These are phyloP conservation scores for Setaria viridis DNA, from an alignment of 202 grass and related monocot genomes.

Conservation along the genomic window DNA sequence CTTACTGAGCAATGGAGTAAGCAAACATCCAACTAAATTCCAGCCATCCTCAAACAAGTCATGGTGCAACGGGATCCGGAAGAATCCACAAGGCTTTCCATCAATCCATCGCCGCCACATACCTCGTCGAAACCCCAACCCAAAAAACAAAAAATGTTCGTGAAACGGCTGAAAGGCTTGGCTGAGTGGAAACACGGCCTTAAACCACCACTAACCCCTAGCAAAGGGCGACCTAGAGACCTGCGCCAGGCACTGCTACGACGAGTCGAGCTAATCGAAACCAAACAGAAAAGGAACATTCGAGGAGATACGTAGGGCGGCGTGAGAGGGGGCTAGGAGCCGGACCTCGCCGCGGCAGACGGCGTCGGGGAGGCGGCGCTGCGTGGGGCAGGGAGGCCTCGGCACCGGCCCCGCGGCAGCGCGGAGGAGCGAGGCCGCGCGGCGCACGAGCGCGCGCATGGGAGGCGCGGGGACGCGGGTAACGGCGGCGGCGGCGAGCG, in stretches of 20 bases:
- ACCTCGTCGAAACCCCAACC: neutral
- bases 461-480: neutral
- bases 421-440: neutral
- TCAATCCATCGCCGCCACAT: neutral
- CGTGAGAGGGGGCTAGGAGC: neutral
- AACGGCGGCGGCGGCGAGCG: neutral
- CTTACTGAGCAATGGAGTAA: neutral
- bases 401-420: neutral
- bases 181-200: neutral
- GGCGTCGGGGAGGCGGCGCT: neutral
- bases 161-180: neutral
- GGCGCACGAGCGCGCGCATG: slow-evolving; percentile 5
- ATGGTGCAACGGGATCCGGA: too few relatives aligned
- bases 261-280: neutral
- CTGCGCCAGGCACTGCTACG: neutral
- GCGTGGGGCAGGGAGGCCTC: neutral
- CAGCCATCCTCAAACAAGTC: neutral
- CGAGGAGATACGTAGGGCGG: neutral
- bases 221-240: neutral
- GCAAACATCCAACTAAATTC: neutral
- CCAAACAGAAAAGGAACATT: neutral
- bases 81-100: neutral
- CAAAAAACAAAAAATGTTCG: neutral
- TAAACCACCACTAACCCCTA: slow-evolving; percentile 7
- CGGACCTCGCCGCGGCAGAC: neutral